Base-by-base conservation (phyloP, 257 asterid genomes). In the Perilla frutescens region DNA sequence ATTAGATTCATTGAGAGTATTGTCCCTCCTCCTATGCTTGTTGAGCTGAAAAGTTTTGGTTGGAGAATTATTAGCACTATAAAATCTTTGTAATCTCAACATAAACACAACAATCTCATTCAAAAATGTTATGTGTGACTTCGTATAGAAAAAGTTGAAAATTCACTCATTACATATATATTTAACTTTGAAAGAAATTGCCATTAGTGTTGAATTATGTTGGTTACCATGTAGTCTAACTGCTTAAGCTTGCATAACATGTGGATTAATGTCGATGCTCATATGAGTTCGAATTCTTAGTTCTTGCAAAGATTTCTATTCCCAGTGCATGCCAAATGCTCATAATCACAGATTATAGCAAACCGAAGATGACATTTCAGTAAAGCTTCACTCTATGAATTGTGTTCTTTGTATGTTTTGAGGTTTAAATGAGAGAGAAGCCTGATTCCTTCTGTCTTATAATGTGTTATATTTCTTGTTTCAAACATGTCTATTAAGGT, bases 381-480 rank as follows among this genome's bases (percentile, higher is more conserved):
- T 56, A 20, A 31, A 32, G 10, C 64, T 73, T 31, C 15, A 40
- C 9, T 45, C 53, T 50, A 56, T 71, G 49, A 54, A 67, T 15
- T 68, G 74, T 66, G 47, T 50, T 20, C 26, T 26, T 66, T 14
- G 34, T 57, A 41, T 5, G 37, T 53, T 62, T 32, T 29, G 68
- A 61, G 69, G 66, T 71, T 56, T 72, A 41, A 54, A 51, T 65
- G 57, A 59, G 54, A 41, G 75, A 37, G 68, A 44, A 62, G 60
- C 54, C 6, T 72, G 29, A 51, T 48, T 59, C 62, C 15, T 44
- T 44, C 20, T 32, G 15, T 15, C 31, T 20, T 64, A 13, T 20
- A n/a, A 43, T 55, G 37, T 26, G 65, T n/a, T 55, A 55, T 62
- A 6, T 13, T 34, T 34, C 11, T 71, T 37, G 6, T 68, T 36